A percentile compares a stretch with the other conserved stretches of the same genome.
These are phyloP conservation scores for Coprinellus micaceus DNA, from an alignment of 768 basidiomycete genomes.

Conservation along the genomic window DNA sequence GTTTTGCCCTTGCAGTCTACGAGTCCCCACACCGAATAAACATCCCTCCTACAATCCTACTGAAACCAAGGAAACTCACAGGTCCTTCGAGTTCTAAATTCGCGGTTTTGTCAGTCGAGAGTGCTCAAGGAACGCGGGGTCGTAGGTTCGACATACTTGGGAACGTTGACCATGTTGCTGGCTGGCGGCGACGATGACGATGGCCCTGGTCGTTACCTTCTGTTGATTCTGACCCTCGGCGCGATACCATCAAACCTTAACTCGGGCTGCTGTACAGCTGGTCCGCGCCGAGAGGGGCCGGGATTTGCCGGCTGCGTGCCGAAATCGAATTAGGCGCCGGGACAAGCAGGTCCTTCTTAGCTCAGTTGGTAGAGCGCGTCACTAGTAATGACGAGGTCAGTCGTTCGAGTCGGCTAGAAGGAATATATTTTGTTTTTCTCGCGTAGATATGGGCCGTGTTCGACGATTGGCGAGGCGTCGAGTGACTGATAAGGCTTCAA, in stretches of 20 bases:
- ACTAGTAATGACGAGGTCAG: conserved; percentile 44
- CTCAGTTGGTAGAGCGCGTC: conserved; percentile 57
- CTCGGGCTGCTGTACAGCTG: conserved; percentile 38
- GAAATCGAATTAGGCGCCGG: too few relatives aligned
- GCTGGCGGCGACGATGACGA: conserved; percentile 42
- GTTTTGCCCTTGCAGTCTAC: conserved; percentile 93
- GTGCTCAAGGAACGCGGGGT: conserved; percentile 14
- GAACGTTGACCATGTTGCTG: conserved; percentile 87
- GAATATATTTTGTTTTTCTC: conserved; percentile 18
- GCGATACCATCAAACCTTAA: too few relatives aligned
- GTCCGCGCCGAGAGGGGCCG: too few relatives aligned
- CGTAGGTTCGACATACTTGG: conserved; percentile 47
- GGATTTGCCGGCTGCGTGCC: too few relatives aligned
- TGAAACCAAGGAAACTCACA: conserved; percentile 55
- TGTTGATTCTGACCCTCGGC: conserved; percentile 38
- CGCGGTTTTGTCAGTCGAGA: neutral
- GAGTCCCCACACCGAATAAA: neutral
- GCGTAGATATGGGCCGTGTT: too few relatives aligned
- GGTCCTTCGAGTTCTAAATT: conserved; percentile 81
- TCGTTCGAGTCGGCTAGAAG: conserved; percentile 36
- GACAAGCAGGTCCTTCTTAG: conserved; percentile 46
- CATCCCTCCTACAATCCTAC: neutral
- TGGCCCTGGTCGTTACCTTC: conserved; percentile 24
- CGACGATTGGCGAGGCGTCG: too few relatives aligned
- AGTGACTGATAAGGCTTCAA: too few relatives aligned